Percentiles rank a stretch among this genome's conserved stretches.
These are phyloP conservation scores for Chrysopogon serrulatus DNA, from an alignment of 176 grass and related monocot species.

Conservation along the genomic window DNA sequence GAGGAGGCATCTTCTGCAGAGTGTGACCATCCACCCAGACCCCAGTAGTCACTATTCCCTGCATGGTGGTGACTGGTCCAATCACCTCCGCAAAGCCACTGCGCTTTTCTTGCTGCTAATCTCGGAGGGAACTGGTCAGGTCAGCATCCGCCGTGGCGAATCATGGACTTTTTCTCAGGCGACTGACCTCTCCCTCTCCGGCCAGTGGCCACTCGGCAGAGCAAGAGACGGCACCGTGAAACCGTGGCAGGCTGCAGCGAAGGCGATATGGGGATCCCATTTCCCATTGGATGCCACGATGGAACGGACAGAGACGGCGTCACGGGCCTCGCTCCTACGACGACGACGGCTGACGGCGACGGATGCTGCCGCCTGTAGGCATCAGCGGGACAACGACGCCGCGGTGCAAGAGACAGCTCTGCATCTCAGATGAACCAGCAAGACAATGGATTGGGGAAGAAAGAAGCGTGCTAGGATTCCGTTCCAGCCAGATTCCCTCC, in stretches of 20 bases:
- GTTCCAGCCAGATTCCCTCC: neutral
- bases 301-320: neutral
- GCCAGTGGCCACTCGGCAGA: neutral
- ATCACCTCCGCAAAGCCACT: neutral
- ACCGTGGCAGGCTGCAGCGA: no score
- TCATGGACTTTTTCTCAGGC: neutral
- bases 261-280: neutral
- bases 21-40: neutral
- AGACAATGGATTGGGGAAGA: neutral
- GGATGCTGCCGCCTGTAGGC: neutral
- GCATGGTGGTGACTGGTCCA: conserved; percentile 5
- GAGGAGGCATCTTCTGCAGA: neutral
- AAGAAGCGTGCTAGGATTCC: neutral
- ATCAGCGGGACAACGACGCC: neutral
- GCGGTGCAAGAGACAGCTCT: neutral
- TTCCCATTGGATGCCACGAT: conserved; percentile 6
- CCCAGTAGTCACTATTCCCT: no score
- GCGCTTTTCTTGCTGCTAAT: conserved; percentile 9
- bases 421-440: neutral
- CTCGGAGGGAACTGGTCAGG: no score
- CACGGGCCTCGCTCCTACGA: neutral
- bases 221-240: neutral
- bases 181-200: neutral
- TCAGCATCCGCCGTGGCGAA: neutral
- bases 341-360: neutral